These are phyloP conservation scores for Colletotrichum orbiculare DNA, from an alignment of 2,329 filamentous ascomycete species.

Conservation along the genomic window DNA sequence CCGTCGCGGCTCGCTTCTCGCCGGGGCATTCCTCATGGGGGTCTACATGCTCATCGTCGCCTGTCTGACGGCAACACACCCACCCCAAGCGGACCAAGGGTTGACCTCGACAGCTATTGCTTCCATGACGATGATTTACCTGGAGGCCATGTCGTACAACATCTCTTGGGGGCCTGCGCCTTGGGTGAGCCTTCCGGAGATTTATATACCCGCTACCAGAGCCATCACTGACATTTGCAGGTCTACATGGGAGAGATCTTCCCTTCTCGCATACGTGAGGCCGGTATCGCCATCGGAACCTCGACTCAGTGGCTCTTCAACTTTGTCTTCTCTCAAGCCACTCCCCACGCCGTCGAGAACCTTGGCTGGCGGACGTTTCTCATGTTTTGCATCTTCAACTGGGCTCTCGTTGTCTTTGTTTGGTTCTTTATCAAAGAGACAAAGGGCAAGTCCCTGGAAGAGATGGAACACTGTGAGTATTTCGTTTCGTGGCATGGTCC, in stretches of 20 bases:
- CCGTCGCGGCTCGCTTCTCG: constrained; percentile 59
- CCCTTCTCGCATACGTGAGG: constrained; percentile 60
- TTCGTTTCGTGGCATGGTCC: background rate
- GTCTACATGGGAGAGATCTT: constrained; percentile 63
- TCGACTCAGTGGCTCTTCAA: constrained; percentile 64
- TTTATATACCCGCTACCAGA: background rate
- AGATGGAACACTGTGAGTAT: constrained; percentile 48
- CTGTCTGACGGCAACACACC: constrained; percentile 57
- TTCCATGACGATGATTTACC: constrained; percentile 62
- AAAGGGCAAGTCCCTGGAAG: constrained; percentile 55
- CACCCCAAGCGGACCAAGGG: constrained; percentile 45
- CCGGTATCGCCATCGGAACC: constrained; percentile 60
- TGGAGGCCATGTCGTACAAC: constrained; percentile 62
- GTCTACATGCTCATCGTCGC: constrained; percentile 55
- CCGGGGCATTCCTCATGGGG: constrained; percentile 61
- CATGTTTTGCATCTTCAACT: constrained; percentile 62
- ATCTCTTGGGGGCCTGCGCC: constrained; percentile 64
- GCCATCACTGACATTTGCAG: constrained; percentile 30
- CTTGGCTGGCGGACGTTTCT: constrained; percentile 61
- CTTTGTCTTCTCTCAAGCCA: constrained; percentile 60
- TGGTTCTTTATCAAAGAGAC: constrained; percentile 58
- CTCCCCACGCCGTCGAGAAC: constrained; percentile 58
- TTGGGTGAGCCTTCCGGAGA: constrained; percentile 48
- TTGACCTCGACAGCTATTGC: constrained; percentile 55
- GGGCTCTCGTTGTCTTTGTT: constrained; percentile 54